Base-by-base conservation (phyloP, 2,329 filamentous ascomycete species). In the Fulvia fulva region DNA sequence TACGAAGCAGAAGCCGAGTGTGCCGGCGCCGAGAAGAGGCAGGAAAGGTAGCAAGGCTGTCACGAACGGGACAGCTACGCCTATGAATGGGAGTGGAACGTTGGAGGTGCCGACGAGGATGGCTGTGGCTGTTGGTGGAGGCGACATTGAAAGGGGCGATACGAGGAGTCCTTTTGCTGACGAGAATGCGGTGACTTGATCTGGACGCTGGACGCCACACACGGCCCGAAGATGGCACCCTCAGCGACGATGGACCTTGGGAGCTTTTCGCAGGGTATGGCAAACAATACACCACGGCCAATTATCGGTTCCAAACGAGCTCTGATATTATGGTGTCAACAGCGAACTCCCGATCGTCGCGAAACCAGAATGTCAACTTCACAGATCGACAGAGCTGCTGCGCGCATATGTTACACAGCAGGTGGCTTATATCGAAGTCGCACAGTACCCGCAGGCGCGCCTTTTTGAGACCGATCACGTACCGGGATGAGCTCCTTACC, bases 1-100 rank as follows among this genome's bases (percentile, higher is more conserved):
- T 11, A 88, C 91, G 46, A 90, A 82, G 71, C 90, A 93, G 74
- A 91, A 89, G 72, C 90, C 90, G 0, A 90, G 89, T 0, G 85
- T 93, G 22, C 86, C 91, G 67, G 91, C 90, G 19, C 90, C 90
- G 5, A 91, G 89, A 70, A 81, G 87, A 49, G 75, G 72, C 57
- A 69, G 74, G 49, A 84, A 70, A 45, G 55, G 50, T 9, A 59
- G 55, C 46, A 64, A 64, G 44, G 52, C 59, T 47, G 46, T 51
- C 32, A 53, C 53, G 23, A 60, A 47, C 23, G 57, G 58, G 2
- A 45, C 47, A 19, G 47, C 56, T 43, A 45, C 49, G 12, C 56
- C 49, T 12, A 43, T 43, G 26, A 57, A 51, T 7, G 53, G 54
- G 19, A 47, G 55, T 53, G 57, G 51, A 11, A 32, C 46, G 37